Conservation (phyloP, 352 stramenopile species). For the Globisporangium middletonii region DNA sequence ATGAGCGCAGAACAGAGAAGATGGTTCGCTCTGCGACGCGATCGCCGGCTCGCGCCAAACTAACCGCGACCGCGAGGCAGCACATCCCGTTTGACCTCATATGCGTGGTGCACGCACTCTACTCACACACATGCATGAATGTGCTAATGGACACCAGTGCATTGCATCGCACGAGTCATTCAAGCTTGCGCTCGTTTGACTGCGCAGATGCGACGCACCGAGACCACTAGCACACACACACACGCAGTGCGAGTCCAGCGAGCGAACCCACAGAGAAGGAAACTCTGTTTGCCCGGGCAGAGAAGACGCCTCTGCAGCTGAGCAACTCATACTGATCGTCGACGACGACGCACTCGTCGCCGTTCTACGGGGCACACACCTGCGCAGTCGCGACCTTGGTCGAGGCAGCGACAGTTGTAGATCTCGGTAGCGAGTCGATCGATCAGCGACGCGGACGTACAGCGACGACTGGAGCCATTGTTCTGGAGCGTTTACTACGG, state of each 20-base stretch:
- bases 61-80: background rate
- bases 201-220: too few species aligned
- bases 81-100: conserved; percentile 22
- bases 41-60: conserved; percentile 4
- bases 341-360: background rate
- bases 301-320: conserved; percentile 83
- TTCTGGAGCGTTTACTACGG: conserved; percentile 25
- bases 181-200: too few species aligned
- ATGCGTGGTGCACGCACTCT: conserved; percentile 31
- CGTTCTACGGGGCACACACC: conserved; percentile 4
- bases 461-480: conserved; percentile 40
- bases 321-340: conserved; percentile 55
- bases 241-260: background rate
- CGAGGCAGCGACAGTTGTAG: background rate
- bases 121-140: background rate
- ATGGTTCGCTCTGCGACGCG: conserved; percentile 17
- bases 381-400: background rate
- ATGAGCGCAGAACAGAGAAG: conserved; percentile 30
- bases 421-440: background rate
- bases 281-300: conserved; percentile 88
- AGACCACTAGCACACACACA: background rate
- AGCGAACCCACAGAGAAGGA: conserved; percentile 76
- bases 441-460: conserved; percentile 6
- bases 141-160: background rate
- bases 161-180: background rate